Evolutionary conservation across 768 basidiomycete species (phyloP).

Genomic region (Hemileccinum impolitum): DNA sequence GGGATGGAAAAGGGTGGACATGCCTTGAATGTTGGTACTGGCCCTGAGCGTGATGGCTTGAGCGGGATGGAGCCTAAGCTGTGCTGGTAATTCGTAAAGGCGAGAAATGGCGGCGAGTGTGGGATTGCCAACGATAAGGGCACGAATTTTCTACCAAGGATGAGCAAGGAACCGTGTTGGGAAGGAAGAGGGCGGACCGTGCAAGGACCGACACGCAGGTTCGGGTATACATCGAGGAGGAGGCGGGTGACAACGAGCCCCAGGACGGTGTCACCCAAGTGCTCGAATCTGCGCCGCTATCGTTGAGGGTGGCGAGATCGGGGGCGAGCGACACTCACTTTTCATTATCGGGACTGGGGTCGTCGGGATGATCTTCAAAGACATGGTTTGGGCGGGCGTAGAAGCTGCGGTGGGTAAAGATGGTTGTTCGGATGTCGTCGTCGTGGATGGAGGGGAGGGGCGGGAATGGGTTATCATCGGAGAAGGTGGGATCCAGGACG

Average conservation of each 20-base stretch:
- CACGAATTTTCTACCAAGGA: conserved; percentile 64
- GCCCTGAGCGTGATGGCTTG: conserved; percentile 69
- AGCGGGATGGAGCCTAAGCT: conserved; percentile 63
- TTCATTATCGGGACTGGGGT: conserved; percentile 81
- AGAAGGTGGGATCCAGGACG: conserved; percentile 29
- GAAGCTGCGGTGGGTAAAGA: conserved; percentile 76
- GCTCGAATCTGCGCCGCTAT: conserved; percentile 53
- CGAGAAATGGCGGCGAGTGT: conserved; percentile 71
- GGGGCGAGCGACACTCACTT: conserved; percentile 42
- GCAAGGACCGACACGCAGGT: conserved; percentile 71
- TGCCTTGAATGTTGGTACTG: conserved; percentile 72
- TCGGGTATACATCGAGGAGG: conserved; percentile 61
- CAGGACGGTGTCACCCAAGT: conserved; percentile 74
- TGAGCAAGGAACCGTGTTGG: not conserved
- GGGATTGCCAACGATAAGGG: conserved; percentile 69
- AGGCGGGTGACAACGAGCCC: conserved; percentile 64
- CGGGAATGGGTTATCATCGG: conserved; percentile 39
- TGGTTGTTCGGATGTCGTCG: conserved; percentile 44
- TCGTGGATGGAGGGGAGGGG: conserved; percentile 55
- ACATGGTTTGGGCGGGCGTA: conserved; percentile 67
- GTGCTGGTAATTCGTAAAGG: conserved; percentile 60
- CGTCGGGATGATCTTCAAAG: conserved; percentile 70
- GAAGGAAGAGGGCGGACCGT: conserved; percentile 38
- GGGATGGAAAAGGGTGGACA: conserved; percentile 9
- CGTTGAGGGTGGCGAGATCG: not conserved